phyloP scores from a whole-genome alignment of 169 alveolate genomes.

The Babesia microti region DNA sequence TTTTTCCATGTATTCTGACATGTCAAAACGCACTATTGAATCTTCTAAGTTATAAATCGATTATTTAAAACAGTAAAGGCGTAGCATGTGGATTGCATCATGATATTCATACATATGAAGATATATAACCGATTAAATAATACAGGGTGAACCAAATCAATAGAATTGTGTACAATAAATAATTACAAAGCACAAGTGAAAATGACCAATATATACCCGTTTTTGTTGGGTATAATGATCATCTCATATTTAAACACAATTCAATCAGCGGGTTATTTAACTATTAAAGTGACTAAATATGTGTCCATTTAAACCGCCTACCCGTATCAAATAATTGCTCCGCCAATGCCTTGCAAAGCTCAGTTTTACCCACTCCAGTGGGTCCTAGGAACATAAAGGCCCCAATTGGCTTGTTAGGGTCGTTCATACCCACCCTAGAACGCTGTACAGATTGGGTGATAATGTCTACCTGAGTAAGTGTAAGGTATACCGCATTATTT shows the following conservation, averaged over 20 bases:
- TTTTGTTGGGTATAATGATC: too few relatives aligned
- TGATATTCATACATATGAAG: background rate
- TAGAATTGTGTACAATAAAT: conserved; percentile 8
- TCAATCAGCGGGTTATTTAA: too few relatives aligned
- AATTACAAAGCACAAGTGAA: background rate
- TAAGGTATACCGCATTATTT: conserved; percentile 59
- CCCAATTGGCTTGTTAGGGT: conserved; percentile 80
- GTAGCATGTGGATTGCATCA: background rate
- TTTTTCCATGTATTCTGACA: conserved; percentile 83
- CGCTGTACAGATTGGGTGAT: conserved; percentile 72
- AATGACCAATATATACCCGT: too few relatives aligned
- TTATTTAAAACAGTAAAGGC: too few relatives aligned
- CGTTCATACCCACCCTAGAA: conserved; percentile 78
- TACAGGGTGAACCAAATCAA: conserved; percentile 1
- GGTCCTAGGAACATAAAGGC: conserved; percentile 80
- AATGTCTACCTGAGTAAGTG: conserved; percentile 44
- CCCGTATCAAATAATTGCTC: conserved; percentile 73
- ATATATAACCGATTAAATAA: too few relatives aligned
- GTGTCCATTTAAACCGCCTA: too few relatives aligned
- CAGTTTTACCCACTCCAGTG: conserved; percentile 84
- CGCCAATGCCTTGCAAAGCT: conserved; percentile 78
- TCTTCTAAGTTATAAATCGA: too few relatives aligned
- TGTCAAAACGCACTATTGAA: conserved; percentile 71
- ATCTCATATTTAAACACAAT: too few relatives aligned
- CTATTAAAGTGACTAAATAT: too few relatives aligned